These are phyloP conservation scores for Cantharellus cinnabarinus DNA, from an alignment of 768 basidiomycete genomes.

Conservation along the genomic window DNA sequence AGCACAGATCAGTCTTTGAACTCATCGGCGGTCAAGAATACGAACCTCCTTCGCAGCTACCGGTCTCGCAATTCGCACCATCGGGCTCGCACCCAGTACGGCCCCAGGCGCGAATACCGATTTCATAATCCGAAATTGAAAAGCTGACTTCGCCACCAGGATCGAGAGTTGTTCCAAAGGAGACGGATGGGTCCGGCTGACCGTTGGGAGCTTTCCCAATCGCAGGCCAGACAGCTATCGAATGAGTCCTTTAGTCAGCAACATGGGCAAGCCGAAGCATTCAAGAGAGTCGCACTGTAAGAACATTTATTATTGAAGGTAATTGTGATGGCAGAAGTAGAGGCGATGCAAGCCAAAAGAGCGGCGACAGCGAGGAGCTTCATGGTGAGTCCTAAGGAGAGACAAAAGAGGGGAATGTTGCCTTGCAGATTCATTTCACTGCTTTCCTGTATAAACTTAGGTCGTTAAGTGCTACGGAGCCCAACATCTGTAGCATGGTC, in stretches of 20 bases:
- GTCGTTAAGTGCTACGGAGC: too few relatives aligned
- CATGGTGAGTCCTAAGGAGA: background rate
- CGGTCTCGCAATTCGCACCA: background rate
- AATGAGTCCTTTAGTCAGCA: background rate
- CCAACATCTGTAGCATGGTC: background rate
- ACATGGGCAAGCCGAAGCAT: background rate
- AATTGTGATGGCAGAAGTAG: background rate
- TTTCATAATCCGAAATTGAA: background rate
- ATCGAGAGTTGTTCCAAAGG: background rate
- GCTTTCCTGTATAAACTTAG: too few relatives aligned
- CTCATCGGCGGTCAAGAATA: background rate
- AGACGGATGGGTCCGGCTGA: background rate
- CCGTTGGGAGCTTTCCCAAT: constrained; percentile 1
- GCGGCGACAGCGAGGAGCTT: background rate
- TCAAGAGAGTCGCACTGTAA: background rate
- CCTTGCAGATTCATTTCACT: too few relatives aligned
- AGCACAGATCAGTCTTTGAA: background rate
- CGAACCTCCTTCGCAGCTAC: background rate
- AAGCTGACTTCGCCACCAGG: background rate
- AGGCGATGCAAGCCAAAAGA: background rate
- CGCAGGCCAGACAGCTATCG: constrained; percentile 1
- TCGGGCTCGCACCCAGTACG: constrained; percentile 1
- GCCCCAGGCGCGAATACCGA: constrained; percentile 4
- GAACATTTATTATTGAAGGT: background rate
- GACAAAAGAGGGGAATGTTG: background rate